Conservation (phyloP, 345 rosid genomes). For the Eucalyptus fibrosa region DNA sequence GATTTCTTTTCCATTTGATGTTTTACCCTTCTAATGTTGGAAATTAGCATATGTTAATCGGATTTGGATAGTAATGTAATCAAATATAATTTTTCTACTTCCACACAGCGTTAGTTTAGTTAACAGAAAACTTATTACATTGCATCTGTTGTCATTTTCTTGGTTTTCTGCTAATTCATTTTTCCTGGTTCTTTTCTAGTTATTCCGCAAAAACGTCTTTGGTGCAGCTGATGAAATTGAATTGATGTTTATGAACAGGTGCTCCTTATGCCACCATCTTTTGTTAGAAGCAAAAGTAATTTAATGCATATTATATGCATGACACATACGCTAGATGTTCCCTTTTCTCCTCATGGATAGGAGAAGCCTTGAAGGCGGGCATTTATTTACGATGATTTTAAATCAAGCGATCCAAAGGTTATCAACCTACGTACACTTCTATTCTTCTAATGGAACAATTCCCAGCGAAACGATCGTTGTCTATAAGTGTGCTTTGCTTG, state of each 20-base stretch:
- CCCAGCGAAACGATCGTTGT: background rate
- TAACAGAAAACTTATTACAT: background rate
- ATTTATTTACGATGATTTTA: slow-evolving; percentile 31
- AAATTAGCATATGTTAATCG: background rate
- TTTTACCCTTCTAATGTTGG: background rate
- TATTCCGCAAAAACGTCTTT: slow-evolving; percentile 39
- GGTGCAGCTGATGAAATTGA: slow-evolving; percentile 59
- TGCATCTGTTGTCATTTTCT: background rate
- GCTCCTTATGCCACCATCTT: background rate
- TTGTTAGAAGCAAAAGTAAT: background rate
- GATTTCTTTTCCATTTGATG: background rate
- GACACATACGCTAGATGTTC: background rate
- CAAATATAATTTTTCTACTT: background rate
- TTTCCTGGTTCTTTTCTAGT: background rate
- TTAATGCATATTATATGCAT: background rate
- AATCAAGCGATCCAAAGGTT: slow-evolving; percentile 57
- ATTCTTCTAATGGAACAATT: background rate
- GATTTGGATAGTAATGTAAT: background rate
- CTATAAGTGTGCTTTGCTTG: background rate
- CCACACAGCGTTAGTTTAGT: background rate
- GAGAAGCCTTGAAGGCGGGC: slow-evolving; percentile 42
- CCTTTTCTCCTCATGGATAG: slow-evolving; percentile 3
- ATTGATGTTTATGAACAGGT: slow-evolving; percentile 65
- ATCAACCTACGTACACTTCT: slow-evolving; percentile 30
- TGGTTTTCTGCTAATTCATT: background rate